Base-by-base conservation (phyloP, 2,329 filamentous ascomycete genomes). In the Cytospora chrysosperma region DNA sequence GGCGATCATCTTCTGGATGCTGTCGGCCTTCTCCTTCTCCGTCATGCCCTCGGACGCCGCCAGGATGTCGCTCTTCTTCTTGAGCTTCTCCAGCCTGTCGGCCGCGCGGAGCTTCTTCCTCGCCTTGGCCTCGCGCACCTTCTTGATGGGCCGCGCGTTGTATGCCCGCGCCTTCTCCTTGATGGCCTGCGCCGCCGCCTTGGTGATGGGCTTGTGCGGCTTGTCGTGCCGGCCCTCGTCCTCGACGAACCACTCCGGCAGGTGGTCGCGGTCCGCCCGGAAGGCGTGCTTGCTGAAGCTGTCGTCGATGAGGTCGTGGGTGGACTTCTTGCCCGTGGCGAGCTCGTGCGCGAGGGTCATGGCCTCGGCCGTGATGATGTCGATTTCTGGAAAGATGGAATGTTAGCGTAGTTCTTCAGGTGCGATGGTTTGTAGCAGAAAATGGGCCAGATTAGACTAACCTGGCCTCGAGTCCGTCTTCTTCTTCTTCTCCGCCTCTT, bases 301-400 rank as follows among this genome's bases (percentile, higher is more conserved):
- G 66, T 98, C 94, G 72, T 99, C 96, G 53, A 94, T 80, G 6
- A 97, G 80, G 69, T 97, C 92, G 61, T 89, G 77, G 53, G 86
- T 89, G 0, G 88, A 90, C 75, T 89, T 93, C 73, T 94, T 85
- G 52, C 94, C 94, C 0, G 90, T 92, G 4, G 93, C 95, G 64
- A 99, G 88, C 72, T 92, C 86, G 68, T 98, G 95, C 0, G 95
- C 96, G 19, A 99, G 84, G 0, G 94, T 96, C 95, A 99, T 99
- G 68, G 96, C 95, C 81, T 99, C 95, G 6, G 93, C 95, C n/a
- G 95, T 99, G 72, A 98, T 96, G 72, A 99, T 98, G 75, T 98
- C 93, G 77, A 99, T 96, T 73, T 97, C 93, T 83, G 76, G 74
- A 30, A n/a, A 40, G 40, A 21, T 30, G 34, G 13, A 9, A 24